phyloP scores from a whole-genome alignment of 345 rosid genomes.

The Raphanus sativus region DNA sequence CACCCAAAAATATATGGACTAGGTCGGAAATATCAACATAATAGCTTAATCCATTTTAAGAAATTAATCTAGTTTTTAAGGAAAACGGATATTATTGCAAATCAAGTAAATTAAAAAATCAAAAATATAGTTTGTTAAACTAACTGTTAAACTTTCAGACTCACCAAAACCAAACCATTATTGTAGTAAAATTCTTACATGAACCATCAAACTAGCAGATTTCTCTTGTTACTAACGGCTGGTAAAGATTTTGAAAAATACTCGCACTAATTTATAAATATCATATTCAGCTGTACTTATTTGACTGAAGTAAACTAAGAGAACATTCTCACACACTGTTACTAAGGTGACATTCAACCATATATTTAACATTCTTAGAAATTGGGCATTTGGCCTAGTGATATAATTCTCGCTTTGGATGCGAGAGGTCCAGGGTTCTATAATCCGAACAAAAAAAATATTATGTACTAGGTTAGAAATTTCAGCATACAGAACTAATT shows the following conservation, averaged over 20 bases:
- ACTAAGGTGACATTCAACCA: background rate
- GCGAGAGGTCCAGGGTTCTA: constrained; percentile 15
- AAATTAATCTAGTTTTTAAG: no score
- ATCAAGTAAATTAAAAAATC: no score
- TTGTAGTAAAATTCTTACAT: background rate
- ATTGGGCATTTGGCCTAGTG: constrained; percentile 73
- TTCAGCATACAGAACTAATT: no score
- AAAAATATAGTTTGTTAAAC: no score
- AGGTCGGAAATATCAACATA: background rate
- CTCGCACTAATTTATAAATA: background rate
- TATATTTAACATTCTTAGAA: background rate
- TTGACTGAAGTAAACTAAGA: background rate
- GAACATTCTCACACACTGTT: background rate
- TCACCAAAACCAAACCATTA: background rate
- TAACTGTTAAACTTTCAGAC: no score
- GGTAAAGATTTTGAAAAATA: background rate
- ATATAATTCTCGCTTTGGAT: constrained; percentile 45
- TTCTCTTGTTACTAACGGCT: background rate
- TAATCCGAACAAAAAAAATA: no score
- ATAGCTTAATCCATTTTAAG: no score
- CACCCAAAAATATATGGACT: background rate
- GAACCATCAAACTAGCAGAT: background rate
- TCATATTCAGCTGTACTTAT: background rate
- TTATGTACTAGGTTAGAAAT: no score
- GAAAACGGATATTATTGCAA: no score